Conservation (phyloP, 192 early-diverging fungal genomes). For the Coemansia sp. region DNA sequence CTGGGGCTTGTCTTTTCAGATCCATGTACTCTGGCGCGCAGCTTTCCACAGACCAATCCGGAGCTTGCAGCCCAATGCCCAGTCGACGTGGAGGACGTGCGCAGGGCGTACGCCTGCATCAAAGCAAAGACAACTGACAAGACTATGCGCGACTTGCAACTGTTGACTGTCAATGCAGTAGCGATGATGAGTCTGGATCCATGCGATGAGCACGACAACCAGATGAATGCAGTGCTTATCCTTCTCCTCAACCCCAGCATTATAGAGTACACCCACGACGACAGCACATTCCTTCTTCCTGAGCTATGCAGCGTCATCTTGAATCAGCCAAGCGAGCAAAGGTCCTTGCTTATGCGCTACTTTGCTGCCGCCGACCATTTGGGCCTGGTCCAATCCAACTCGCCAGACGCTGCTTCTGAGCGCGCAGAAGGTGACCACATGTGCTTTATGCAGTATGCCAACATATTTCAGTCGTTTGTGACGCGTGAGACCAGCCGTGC, state of each 20-base stretch:
- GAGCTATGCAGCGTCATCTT: constrained; percentile 49
- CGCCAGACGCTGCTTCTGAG: background rate
- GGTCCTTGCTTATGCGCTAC: constrained; percentile 35
- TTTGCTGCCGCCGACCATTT: constrained; percentile 18
- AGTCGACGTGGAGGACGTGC: constrained; percentile 44
- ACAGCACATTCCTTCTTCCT: constrained; percentile 32
- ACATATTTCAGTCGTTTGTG: constrained; percentile 43
- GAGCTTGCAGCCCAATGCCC: constrained; percentile 34
- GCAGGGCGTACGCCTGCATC: constrained; percentile 27
- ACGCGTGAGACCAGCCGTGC: constrained; percentile 32
- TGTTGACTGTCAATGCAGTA: constrained; percentile 27
- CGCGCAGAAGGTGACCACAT: background rate
- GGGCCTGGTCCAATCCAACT: background rate
- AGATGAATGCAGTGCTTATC: constrained; percentile 47
- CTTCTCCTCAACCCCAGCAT: constrained; percentile 45
- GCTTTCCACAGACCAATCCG: constrained; percentile 43
- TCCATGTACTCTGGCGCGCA: constrained; percentile 48
- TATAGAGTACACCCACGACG: constrained; percentile 28
- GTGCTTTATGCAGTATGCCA: constrained; percentile 26
- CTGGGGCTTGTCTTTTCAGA: constrained; percentile 41
- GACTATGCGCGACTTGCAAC: constrained; percentile 29
- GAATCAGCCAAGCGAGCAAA: constrained; percentile 26
- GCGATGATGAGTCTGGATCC: constrained; percentile 40
- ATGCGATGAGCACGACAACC: constrained; percentile 48
- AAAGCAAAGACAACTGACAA: constrained; percentile 11